Conservation (phyloP, 106 monocot species). For the Allium sativum region DNA sequence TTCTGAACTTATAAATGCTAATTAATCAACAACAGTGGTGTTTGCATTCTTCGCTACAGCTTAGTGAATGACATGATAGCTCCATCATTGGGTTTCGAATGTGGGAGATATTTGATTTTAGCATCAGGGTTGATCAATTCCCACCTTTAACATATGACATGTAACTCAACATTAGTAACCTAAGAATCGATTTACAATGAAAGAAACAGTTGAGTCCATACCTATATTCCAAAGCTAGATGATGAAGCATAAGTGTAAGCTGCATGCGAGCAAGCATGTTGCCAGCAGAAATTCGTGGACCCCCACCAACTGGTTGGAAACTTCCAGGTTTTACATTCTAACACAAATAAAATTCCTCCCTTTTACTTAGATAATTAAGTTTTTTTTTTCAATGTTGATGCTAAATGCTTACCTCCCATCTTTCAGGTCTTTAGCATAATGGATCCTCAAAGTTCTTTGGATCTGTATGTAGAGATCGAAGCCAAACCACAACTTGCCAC, state of each 20-base stretch:
- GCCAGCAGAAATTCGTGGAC: constrained; percentile 9
- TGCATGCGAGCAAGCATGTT: constrained; percentile 15
- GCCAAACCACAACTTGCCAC: constrained; percentile 16
- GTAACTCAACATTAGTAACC: too few relatives aligned
- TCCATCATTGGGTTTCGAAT: not conserved
- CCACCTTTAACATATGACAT: not conserved
- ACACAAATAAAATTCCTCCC: too few relatives aligned
- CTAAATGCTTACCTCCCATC: constrained; percentile 21
- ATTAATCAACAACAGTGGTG: too few relatives aligned
- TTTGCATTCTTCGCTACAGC: too few relatives aligned
- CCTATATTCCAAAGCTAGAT: constrained; percentile 17
- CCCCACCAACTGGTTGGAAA: constrained; percentile 16
- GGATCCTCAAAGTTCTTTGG: constrained; percentile 22
- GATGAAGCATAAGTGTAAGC: constrained; percentile 14
- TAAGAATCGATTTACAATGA: too few relatives aligned
- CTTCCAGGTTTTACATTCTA: constrained; percentile 6
- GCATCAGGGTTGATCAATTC: constrained; percentile 2
- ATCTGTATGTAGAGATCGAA: constrained; percentile 12
- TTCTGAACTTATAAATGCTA: too few relatives aligned
- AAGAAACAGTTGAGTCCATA: not conserved
- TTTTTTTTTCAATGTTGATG: too few relatives aligned
- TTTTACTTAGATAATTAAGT: too few relatives aligned
- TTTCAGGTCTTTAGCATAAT: constrained; percentile 13
- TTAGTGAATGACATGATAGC: not conserved
- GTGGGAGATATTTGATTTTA: constrained; percentile 3